Evolutionary conservation across 345 rosid genomes (phyloP), one percentile per base, ranked within the genome.

Genomic region (Bruguiera parviflora): DNA sequence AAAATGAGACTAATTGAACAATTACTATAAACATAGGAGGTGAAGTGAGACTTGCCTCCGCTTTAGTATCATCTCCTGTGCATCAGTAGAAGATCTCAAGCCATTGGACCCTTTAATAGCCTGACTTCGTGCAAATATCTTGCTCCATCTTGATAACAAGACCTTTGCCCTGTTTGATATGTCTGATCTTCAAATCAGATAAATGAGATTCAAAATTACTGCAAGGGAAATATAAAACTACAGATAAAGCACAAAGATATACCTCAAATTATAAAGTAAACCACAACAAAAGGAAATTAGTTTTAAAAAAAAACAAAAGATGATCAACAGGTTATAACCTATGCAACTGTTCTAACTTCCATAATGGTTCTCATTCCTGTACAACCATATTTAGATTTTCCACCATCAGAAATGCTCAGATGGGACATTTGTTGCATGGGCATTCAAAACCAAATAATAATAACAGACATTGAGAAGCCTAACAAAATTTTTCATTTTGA

Each of bases 171-270:
- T 92, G 97, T 88, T 90, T 82, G 99, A 90, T 86, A 95, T 88
- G 85, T 90, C 99, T 95, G 96, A 95, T 87, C 97, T 92, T 89
- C 93, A 86, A 90, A 90, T 88, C 91, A 95, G 94, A 87, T 86
- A 79, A 80, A 83, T 87, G 87, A 89, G 93, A 86, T 80, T 73
- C 76, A 80, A 78, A 81, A 73, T 68, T 49, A 74, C 67, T 68
- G 67, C 57, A 66, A 66, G 59, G 33, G 65, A 56, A 21, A 67
- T 39, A 67, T 66, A 37, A 35, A n/a, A 67, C 13, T 65, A 31
- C 60, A 57, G 65, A 63, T 53, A 73, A 66, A 60, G 33, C 22
- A 62, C 37, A 21, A 60, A 37, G 4, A 60, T 20, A 33, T 18
- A 32, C 19, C 33, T 21, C 24, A 61, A 0, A 24, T 7, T 35